A percentile compares a stretch with the other conserved stretches of the same genome.
Conservation (phyloP, 164 flowering plant genomes). For the Vitis labrusca region DNA sequence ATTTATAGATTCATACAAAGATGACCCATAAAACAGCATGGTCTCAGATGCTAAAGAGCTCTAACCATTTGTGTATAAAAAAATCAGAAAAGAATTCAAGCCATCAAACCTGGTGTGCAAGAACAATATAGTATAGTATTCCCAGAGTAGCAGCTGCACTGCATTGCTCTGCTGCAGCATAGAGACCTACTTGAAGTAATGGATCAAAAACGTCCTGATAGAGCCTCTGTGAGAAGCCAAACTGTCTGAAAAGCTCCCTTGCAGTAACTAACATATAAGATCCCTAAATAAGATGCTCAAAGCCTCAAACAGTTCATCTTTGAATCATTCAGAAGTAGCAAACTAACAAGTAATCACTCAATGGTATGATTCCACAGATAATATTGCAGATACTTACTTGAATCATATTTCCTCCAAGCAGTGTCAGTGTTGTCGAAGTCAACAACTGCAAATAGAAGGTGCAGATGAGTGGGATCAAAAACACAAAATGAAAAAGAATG, state of each 20-base stretch:
- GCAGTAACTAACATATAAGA: constrained; percentile 55
- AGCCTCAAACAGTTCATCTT: constrained; percentile 9
- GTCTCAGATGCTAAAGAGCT: background rate
- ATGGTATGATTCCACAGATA: background rate
- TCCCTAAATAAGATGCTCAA: constrained; percentile 14
- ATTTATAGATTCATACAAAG: background rate
- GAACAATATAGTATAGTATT: constrained; percentile 45
- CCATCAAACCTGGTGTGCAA: constrained; percentile 58
- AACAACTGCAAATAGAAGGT: constrained; percentile 35
- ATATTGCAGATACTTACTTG: constrained; percentile 35
- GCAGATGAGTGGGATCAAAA: background rate
- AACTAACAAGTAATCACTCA: background rate
- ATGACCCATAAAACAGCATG: background rate
- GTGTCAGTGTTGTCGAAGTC: constrained; percentile 71
- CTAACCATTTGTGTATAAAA: too few relatives aligned
- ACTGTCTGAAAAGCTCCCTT: constrained; percentile 71
- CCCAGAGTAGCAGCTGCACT: constrained; percentile 67
- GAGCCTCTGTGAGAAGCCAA: constrained; percentile 60
- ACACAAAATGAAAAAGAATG: background rate
- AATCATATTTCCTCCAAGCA: constrained; percentile 71
- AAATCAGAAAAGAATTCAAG: background rate
- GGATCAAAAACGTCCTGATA: constrained; percentile 45
- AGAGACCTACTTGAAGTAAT: constrained; percentile 60
- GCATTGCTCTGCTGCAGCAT: constrained; percentile 66
- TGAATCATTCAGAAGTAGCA: background rate